Percentiles rank a stretch among this genome's conserved stretches.
These are phyloP conservation scores for Tetratostichococcus sp. DNA, from an alignment of 139 green algal genomes.

Conservation along the genomic window DNA sequence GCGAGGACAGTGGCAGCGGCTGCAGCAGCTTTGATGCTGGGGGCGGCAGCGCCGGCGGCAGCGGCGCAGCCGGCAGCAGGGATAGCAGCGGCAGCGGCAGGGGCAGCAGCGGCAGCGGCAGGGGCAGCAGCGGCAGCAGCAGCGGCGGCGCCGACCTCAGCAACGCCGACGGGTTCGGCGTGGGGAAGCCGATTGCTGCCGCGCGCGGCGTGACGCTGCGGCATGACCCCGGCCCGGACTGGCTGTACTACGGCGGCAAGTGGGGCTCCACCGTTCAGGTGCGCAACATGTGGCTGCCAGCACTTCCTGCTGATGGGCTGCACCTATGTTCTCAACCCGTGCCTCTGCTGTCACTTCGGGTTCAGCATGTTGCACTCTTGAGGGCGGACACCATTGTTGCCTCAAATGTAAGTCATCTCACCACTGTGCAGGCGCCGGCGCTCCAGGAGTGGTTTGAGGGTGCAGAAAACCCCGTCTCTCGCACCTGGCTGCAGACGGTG, in stretches of 20 bases:
- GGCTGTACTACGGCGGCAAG: conserved; percentile 17
- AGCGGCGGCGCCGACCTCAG: too few species aligned
- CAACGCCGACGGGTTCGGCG: not conserved
- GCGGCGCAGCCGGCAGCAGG: too few species aligned
- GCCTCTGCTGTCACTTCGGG: too few species aligned
- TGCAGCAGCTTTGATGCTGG: not conserved
- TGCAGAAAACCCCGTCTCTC: conserved; percentile 23
- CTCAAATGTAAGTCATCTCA: too few species aligned
- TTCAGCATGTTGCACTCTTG: too few species aligned
- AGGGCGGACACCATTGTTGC: too few species aligned
- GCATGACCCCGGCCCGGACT: not conserved
- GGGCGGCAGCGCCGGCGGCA: too few species aligned
- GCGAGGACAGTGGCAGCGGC: not conserved
- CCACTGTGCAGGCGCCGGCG: conserved; percentile 16
- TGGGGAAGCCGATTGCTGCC: not conserved
- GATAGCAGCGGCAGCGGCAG: not conserved
- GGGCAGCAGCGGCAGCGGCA: too few species aligned
- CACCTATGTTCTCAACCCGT: too few species aligned
- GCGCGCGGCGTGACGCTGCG: not conserved
- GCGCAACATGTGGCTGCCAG: too few species aligned
- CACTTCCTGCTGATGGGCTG: too few species aligned
- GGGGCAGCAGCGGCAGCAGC: too few species aligned
- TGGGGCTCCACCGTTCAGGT: conserved; percentile 31
- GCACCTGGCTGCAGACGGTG: conserved; percentile 22
- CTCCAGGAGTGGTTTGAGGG: conserved; percentile 25